A percentile compares a stretch with the other conserved stretches of the same genome.
These are phyloP conservation scores for Vitis labrusca DNA, from an alignment of 164 flowering plant species.

Conservation along the genomic window DNA sequence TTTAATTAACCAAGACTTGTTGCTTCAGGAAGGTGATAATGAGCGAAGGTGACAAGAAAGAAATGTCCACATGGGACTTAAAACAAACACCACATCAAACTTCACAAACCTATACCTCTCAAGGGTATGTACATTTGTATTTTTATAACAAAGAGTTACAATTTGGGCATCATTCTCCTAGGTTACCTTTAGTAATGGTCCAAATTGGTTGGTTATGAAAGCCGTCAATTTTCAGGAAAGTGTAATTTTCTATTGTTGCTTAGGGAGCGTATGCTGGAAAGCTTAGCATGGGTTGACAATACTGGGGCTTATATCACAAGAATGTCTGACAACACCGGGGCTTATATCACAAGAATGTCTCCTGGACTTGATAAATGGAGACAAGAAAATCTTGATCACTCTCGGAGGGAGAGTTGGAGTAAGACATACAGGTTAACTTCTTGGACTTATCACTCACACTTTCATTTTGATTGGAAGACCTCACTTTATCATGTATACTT, in stretches of 20 bases:
- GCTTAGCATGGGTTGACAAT: constrained; percentile 21
- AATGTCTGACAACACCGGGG: constrained; percentile 35
- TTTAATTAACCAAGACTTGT: too few relatives aligned
- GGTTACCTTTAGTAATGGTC: constrained; percentile 18
- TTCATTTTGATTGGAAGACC: not conserved
- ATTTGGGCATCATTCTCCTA: constrained; percentile 20
- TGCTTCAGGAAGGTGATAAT: too few relatives aligned
- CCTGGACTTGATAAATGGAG: constrained; percentile 63
- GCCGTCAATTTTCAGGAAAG: constrained; percentile 9
- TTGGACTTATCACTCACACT: not conserved
- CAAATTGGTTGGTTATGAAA: constrained; percentile 30
- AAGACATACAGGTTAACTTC: constrained; percentile 45
- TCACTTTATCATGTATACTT: not conserved
- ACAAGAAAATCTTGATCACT: constrained; percentile 32
- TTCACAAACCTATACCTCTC: constrained; percentile 21
- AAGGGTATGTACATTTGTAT: constrained; percentile 24
- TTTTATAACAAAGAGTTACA: constrained; percentile 24
- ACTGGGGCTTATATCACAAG: constrained; percentile 32
- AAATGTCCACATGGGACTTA: constrained; percentile 57
- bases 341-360: constrained; percentile 39
- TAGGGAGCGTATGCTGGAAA: constrained; percentile 29
- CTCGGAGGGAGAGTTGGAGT: constrained; percentile 44
- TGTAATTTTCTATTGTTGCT: constrained; percentile 23
- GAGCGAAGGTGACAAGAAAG: too few relatives aligned
- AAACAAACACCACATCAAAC: constrained; percentile 22